phyloP scores from a whole-genome alignment of 2,329 filamentous ascomycete species.

The Allantophomopsis lycopodina region DNA sequence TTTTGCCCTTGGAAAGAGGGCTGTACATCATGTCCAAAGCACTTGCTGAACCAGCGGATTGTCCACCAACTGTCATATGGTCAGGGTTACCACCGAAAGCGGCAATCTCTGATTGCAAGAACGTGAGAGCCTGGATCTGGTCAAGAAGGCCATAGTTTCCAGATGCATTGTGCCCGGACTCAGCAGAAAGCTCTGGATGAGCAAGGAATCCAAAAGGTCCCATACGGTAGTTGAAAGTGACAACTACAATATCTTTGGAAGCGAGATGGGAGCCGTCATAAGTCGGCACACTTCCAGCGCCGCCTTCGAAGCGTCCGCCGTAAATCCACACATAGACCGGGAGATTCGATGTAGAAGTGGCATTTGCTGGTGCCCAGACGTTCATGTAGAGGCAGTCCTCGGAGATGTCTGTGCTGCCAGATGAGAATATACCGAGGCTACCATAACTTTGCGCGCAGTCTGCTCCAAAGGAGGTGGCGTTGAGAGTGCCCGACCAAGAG shows the following conservation, averaged over 20 bases:
- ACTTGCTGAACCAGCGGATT: conserved; percentile 38
- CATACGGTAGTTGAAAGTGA: conserved; percentile 29
- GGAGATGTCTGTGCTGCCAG: conserved; percentile 14
- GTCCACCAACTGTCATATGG: conserved; percentile 53
- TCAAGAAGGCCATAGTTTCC: conserved; percentile 58
- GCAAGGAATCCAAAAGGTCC: conserved; percentile 18
- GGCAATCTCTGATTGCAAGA: conserved; percentile 41
- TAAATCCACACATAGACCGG: conserved; percentile 27
- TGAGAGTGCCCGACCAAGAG: conserved; percentile 5
- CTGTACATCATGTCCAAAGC: conserved; percentile 13
- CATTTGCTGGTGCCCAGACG: conserved; percentile 13
- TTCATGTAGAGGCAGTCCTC: conserved; percentile 21
- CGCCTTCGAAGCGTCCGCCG: conserved; percentile 24
- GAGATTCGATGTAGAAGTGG: conserved; percentile 14
- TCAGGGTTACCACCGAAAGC: conserved; percentile 52
- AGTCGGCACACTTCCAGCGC: conserved; percentile 21
- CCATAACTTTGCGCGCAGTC: conserved; percentile 12
- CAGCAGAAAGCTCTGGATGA: conserved; percentile 22
- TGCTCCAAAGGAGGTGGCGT: conserved; percentile 7
- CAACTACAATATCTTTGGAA: conserved; percentile 25
- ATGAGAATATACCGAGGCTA: conserved; percentile 6
- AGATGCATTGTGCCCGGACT: conserved; percentile 29
- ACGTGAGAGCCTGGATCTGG: conserved; percentile 31
- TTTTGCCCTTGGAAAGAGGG: conserved; percentile 11
- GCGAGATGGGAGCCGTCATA: conserved; percentile 28